phyloP scores from a whole-genome alignment of 2,329 filamentous ascomycete species.

The Pseudocercospora musae region DNA sequence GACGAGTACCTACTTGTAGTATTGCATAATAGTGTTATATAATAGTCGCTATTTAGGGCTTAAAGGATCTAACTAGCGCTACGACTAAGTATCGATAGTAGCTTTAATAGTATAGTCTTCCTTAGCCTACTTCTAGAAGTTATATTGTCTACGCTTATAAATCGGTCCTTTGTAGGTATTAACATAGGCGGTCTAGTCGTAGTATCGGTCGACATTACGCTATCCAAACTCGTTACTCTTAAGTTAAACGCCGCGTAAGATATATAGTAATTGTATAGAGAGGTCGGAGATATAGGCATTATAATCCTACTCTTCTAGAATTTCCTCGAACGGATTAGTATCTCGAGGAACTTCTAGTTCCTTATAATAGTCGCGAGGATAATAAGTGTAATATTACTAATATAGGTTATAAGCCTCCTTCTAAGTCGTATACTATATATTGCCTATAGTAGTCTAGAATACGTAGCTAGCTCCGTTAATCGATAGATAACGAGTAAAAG shows the following conservation, averaged over 20 bases:
- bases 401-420: too few relatives aligned
- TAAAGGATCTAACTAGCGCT: background rate
- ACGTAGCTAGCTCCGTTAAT: too few relatives aligned
- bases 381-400: background rate
- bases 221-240: background rate
- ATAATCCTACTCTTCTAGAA: background rate
- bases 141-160: background rate
- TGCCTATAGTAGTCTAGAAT: too few relatives aligned
- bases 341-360: background rate
- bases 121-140: background rate
- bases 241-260: background rate
- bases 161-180: too few relatives aligned
- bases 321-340: background rate
- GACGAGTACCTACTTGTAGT: background rate
- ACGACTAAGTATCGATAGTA: background rate
- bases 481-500: too few relatives aligned
- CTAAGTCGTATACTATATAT: too few relatives aligned
- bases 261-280: background rate
- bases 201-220: too few relatives aligned
- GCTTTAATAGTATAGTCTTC: background rate
- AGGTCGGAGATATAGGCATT: background rate
- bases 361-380: too few relatives aligned
- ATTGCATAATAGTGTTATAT: background rate
- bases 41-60: background rate
- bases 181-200: too few relatives aligned